Evolutionary conservation across 169 alveolate genomes (phyloP).

Genomic region (Eimeria mitis): DNA sequence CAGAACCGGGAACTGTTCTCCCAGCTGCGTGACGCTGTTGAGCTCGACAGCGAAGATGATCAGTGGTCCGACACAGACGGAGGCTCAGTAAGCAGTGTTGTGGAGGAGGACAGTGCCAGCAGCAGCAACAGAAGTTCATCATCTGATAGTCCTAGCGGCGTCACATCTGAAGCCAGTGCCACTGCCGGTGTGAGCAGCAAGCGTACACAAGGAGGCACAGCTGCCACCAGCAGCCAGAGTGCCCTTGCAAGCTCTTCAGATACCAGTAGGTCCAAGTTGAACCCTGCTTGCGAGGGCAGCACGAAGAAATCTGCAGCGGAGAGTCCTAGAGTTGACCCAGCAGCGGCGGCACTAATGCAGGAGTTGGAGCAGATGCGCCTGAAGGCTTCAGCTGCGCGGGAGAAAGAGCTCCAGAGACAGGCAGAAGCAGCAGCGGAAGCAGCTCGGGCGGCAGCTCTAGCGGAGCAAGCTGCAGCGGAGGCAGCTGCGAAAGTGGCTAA

Average conservation of each 20-base stretch:
- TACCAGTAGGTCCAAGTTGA: background rate
- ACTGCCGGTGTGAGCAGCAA: background rate
- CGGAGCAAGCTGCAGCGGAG: constrained; percentile 17
- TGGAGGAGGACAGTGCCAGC: constrained; percentile 21
- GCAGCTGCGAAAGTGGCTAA: constrained; percentile 49
- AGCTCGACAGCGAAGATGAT: constrained; percentile 63
- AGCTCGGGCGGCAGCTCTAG: constrained; percentile 49
- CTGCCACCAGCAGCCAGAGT: background rate
- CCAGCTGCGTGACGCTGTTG: constrained; percentile 74
- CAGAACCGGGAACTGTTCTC: constrained; percentile 49
- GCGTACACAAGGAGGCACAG: background rate
- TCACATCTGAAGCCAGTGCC: background rate
- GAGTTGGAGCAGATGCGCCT: constrained; percentile 59
- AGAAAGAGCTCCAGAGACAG: constrained; percentile 8
- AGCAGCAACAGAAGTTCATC: constrained; percentile 74
- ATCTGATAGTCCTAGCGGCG: background rate
- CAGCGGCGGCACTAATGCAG: constrained; percentile 67
- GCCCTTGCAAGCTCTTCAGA: background rate
- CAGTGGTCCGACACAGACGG: constrained; percentile 50
- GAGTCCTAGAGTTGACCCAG: constrained; percentile 6
- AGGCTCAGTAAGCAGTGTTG: background rate
- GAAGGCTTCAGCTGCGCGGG: constrained; percentile 40
- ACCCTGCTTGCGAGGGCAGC: background rate
- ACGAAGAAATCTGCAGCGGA: background rate
- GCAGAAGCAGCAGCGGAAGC: constrained; percentile 72